A percentile compares a stretch with the other conserved stretches of the same genome.
Evolutionary conservation across 1,284 basidiomycete genomes (phyloP).

Genomic region (Entoloma clypeatum): DNA sequence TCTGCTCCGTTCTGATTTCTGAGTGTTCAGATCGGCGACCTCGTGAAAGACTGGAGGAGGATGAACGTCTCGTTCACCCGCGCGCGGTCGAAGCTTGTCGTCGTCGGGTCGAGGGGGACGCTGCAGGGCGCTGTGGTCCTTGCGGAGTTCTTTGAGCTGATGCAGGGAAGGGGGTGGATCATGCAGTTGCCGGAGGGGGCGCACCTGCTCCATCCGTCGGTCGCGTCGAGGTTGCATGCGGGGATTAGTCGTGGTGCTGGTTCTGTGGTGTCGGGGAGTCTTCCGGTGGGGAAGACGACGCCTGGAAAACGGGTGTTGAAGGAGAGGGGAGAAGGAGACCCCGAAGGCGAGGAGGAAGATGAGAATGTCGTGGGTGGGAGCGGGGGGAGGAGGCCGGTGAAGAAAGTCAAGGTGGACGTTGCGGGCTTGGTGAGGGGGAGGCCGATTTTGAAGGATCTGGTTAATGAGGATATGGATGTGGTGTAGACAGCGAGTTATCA

Average conservation of each 20-base stretch:
- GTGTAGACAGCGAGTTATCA: too few species aligned
- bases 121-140: conserved; percentile 61
- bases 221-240: too few species aligned
- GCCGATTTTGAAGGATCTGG: conserved; percentile 55
- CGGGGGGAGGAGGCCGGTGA: conserved; percentile 22
- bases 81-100: conserved; percentile 84
- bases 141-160: conserved; percentile 68
- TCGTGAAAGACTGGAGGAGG: conserved; percentile 91
- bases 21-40: conserved; percentile 71
- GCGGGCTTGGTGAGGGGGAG: conserved; percentile 48
- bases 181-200: conserved; percentile 52
- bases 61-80: conserved; percentile 98
- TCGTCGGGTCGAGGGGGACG: conserved; percentile 83
- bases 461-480: conserved; percentile 40
- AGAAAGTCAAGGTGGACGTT: conserved; percentile 29
- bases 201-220: conserved; percentile 50
- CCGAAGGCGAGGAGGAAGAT: conserved; percentile 1
- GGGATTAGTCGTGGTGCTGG: too few species aligned
- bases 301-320: conserved; percentile 15
- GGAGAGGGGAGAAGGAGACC: too few species aligned
- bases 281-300: conserved; percentile 9
- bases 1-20: neutral
- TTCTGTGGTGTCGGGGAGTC: conserved; percentile 1
- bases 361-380: neutral
- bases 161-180: conserved; percentile 72